These are phyloP conservation scores for Candida sp. DNA, from an alignment of 1,139 yeast genomes.

Conservation along the genomic window DNA sequence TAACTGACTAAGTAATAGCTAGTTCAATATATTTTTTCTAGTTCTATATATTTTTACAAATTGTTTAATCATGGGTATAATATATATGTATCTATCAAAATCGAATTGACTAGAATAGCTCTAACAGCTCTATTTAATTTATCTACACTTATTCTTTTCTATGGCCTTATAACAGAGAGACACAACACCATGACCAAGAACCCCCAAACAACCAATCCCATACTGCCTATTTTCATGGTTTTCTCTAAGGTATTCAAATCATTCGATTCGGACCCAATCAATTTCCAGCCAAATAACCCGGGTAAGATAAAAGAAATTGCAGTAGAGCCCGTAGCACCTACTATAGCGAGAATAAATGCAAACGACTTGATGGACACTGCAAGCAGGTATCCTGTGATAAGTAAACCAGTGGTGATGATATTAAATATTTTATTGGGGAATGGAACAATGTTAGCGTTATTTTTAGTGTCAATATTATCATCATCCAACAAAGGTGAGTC, in stretches of 20 bases:
- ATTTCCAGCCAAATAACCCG: constrained; percentile 54
- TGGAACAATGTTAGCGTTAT: constrained; percentile 38
- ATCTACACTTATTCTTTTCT: constrained; percentile 3
- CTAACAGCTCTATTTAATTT: background rate
- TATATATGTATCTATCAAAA: too few relatives aligned
- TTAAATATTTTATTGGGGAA: constrained; percentile 48
- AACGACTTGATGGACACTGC: constrained; percentile 49
- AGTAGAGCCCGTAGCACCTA: constrained; percentile 63
- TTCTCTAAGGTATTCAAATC: constrained; percentile 20
- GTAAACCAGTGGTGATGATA: constrained; percentile 42
- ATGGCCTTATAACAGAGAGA: constrained; percentile 25
- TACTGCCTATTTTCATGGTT: constrained; percentile 23
- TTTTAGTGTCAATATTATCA: background rate
- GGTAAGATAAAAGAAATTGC: constrained; percentile 58
- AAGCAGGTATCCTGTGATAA: constrained; percentile 39
- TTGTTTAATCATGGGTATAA: too few relatives aligned
- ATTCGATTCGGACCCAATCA: constrained; percentile 33
- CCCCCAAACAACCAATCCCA: constrained; percentile 40
- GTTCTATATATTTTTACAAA: too few relatives aligned
- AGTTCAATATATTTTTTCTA: too few relatives aligned
- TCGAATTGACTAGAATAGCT: too few relatives aligned
- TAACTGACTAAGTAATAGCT: too few relatives aligned
- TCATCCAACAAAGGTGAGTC: constrained; percentile 3
- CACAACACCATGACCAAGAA: constrained; percentile 39
- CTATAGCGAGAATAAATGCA: constrained; percentile 53